Evolutionary conservation across 1,284 basidiomycete species (phyloP).

Genomic region (Pseudozyma thailandica): DNA sequence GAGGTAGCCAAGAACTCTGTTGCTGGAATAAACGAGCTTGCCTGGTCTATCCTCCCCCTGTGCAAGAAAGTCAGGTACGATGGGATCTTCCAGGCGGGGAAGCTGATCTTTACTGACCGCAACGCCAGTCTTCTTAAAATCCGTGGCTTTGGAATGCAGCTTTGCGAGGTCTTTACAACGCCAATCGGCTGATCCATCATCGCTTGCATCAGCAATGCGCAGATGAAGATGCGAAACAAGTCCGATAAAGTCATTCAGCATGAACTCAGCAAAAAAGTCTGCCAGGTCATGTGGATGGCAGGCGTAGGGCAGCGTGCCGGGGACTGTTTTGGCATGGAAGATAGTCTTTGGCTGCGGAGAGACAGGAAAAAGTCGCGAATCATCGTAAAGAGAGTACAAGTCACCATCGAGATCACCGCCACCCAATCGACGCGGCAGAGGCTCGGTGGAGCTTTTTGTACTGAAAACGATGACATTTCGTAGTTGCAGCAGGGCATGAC

Average conservation of each 20-base stretch:
- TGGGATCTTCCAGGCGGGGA: conserved; percentile 17
- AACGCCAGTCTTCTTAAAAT: conserved; percentile 52
- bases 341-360: conserved; percentile 18
- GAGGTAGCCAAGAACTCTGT: conserved; percentile 24
- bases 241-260: conserved; percentile 73
- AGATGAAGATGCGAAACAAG: conserved; percentile 74
- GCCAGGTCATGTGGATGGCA: conserved; percentile 76
- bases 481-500: conserved; percentile 40
- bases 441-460: conserved; percentile 17
- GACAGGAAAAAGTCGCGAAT: conserved; percentile 72
- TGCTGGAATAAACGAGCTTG: conserved; percentile 25
- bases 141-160: conserved; percentile 76
- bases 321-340: conserved; percentile 71
- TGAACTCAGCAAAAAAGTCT: conserved; percentile 77
- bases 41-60: conserved; percentile 27
- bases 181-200: conserved; percentile 72
- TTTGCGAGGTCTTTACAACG: conserved; percentile 75
- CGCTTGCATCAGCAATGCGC: conserved; percentile 77
- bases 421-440: conserved; percentile 36
- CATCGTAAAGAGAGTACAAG: conserved; percentile 70
- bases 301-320: conserved; percentile 71
- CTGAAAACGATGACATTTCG: conserved; percentile 52
- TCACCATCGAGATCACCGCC: conserved; percentile 56
- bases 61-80: conserved; percentile 33
- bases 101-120: conserved; percentile 15